phyloP scores from a whole-genome alignment of 2,329 filamentous ascomycete species.

The Diaporthe humulicola region DNA sequence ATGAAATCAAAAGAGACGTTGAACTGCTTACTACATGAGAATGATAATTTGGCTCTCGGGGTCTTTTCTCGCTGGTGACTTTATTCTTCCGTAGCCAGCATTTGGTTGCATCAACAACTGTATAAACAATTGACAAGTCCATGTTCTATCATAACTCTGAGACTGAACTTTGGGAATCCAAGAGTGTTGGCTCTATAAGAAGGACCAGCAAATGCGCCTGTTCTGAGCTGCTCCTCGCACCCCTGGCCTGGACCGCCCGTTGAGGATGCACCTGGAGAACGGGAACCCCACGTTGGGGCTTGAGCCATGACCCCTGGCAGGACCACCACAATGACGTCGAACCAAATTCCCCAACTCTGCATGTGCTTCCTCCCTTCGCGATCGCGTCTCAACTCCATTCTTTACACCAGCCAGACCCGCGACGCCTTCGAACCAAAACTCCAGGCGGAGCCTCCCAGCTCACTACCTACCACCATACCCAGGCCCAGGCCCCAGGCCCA shows the following conservation, averaged over 20 bases:
- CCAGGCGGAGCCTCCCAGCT: neutral
- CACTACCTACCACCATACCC: neutral
- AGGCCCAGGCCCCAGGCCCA: neutral
- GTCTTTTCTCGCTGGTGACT: neutral
- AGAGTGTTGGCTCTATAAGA: neutral
- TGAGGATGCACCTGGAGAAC: neutral
- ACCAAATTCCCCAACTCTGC: neutral
- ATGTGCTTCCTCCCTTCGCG: constrained; percentile 1
- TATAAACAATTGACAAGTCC: neutral
- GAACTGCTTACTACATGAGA: neutral
- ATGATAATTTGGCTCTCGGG: neutral
- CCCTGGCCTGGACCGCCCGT: neutral
- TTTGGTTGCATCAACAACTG: neutral
- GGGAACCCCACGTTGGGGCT: neutral
- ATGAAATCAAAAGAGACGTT: constrained; percentile 28
- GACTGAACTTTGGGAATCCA: too few relatives aligned
- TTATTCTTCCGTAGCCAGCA: neutral
- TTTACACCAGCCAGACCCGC: neutral
- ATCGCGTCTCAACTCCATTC: neutral
- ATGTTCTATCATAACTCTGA: neutral
- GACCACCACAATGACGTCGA: constrained; percentile 37
- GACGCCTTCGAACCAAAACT: constrained; percentile 1
- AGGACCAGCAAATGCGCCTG: too few relatives aligned
- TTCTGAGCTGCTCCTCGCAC: neutral
- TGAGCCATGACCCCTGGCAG: constrained; percentile 18